These are phyloP conservation scores for Strombidium stylifer DNA, from an alignment of 73 alveolate genomes.

Conservation along the genomic window DNA sequence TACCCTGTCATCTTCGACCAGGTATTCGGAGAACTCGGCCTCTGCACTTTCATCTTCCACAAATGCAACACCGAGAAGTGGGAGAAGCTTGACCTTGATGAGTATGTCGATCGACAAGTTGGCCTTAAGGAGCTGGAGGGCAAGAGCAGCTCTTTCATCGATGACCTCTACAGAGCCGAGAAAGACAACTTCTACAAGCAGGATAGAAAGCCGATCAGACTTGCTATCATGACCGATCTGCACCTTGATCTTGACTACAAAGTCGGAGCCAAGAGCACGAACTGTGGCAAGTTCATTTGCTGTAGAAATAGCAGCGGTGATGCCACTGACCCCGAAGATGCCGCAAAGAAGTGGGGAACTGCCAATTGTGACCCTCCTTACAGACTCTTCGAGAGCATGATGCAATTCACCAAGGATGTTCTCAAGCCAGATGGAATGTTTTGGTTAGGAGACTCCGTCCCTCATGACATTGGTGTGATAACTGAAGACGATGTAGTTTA, in stretches of 20 bases:
- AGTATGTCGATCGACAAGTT: too few relatives aligned
- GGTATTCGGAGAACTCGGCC: too few relatives aligned
- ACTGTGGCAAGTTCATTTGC: conserved; percentile 80
- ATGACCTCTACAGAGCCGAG: too few relatives aligned
- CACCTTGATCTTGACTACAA: conserved; percentile 82
- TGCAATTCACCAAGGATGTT: conserved; percentile 9
- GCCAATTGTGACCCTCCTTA: conserved; percentile 75
- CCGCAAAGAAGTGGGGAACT: conserved; percentile 73
- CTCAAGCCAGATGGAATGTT: conserved; percentile 63
- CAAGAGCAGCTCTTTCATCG: too few relatives aligned
- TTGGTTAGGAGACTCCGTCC: conserved; percentile 79
- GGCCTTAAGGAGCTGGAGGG: too few relatives aligned
- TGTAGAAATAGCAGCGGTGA: conserved; percentile 78
- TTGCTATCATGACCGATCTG: conserved; percentile 88
- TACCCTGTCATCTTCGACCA: too few relatives aligned
- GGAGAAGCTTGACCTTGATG: too few relatives aligned
- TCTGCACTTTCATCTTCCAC: too few relatives aligned
- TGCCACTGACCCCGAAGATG: conserved; percentile 60
- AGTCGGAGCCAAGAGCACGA: conserved; percentile 67
- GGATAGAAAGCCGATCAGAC: too few relatives aligned
- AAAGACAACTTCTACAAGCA: too few relatives aligned
- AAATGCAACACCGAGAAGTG: too few relatives aligned
- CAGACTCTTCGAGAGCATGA: neutral
- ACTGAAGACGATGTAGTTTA: conserved; percentile 3
- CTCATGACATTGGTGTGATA: conserved; percentile 56